Conservation (phyloP, 345 rosid genomes). For the Salix koriyanagi region DNA sequence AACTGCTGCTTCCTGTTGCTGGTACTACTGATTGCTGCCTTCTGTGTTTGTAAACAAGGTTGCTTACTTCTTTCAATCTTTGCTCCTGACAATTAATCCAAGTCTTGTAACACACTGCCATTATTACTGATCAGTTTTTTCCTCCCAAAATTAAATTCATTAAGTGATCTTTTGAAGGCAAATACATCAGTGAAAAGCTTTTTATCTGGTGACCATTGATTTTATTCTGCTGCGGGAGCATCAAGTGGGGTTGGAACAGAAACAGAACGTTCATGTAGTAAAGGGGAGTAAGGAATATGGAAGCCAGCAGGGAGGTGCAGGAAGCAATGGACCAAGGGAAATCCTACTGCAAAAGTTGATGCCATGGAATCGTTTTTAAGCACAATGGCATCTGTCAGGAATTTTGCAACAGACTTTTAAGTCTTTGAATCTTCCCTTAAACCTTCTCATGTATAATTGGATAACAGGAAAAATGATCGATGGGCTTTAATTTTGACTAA, state of each 20-base stretch:
- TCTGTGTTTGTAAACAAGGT: too few relatives aligned
- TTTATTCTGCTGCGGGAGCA: constrained; percentile 42
- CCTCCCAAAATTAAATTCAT: neutral
- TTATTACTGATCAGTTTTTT: constrained; percentile 52
- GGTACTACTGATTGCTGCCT: too few relatives aligned
- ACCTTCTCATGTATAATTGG: constrained; percentile 21
- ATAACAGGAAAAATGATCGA: neutral
- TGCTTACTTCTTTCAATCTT: too few relatives aligned
- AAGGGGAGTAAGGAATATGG: constrained; percentile 10
- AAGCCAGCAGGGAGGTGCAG: constrained; percentile 10
- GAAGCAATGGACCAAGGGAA: constrained; percentile 17
- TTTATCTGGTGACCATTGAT: neutral
- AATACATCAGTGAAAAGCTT: neutral
- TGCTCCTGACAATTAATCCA: too few relatives aligned
- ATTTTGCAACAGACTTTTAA: constrained; percentile 15
- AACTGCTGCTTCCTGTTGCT: too few relatives aligned
- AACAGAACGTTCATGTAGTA: constrained; percentile 37
- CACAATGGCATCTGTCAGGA: constrained; percentile 12
- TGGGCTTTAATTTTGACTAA: neutral
- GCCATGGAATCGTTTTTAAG: constrained; percentile 24
- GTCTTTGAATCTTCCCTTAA: constrained; percentile 15
- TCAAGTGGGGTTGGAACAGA: constrained; percentile 74
- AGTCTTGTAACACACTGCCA: constrained; percentile 23
- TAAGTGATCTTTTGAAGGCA: neutral
- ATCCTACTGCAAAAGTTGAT: constrained; percentile 18